These are phyloP conservation scores for Picea glauca DNA, from an alignment of 75 land plant genomes.

Conservation along the genomic window DNA sequence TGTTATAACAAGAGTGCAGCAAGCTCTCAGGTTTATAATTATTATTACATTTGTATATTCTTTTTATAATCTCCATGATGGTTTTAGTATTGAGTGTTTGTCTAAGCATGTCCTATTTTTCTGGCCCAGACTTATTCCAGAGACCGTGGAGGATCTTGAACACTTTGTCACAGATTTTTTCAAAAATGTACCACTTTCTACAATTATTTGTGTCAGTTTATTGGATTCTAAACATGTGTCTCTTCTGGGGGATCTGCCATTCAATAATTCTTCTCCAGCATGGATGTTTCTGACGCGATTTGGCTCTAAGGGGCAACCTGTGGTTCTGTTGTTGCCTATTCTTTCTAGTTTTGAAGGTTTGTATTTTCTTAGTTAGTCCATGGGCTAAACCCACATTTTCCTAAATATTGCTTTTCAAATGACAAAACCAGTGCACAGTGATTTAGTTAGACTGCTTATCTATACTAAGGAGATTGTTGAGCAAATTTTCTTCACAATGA, in stretches of 20 bases:
- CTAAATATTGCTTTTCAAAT: slow-evolving; percentile 1
- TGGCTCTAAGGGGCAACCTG: slow-evolving; percentile 30
- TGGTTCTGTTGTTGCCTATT: slow-evolving; percentile 61
- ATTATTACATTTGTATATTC: background rate
- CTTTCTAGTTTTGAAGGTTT: slow-evolving; percentile 42
- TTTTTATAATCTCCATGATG: background rate
- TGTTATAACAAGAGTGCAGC: slow-evolving; percentile 19
- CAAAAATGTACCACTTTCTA: slow-evolving; percentile 37
- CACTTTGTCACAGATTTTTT: slow-evolving; percentile 32
- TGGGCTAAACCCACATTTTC: background rate
- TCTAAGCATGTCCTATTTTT: background rate
- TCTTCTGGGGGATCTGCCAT: slow-evolving; percentile 24
- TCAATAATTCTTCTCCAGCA: slow-evolving; percentile 25
- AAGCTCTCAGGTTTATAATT: slow-evolving; percentile 22
- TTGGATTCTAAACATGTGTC: slow-evolving; percentile 50
- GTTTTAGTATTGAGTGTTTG: background rate
- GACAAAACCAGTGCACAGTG: background rate
- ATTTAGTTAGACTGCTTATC: background rate
- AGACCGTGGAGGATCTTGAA: slow-evolving; percentile 25
- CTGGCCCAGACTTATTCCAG: slow-evolving; percentile 32
- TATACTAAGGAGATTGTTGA: background rate
- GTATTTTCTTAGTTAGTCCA: background rate
- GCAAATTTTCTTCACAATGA: slow-evolving; percentile 11
- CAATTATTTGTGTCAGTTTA: slow-evolving; percentile 70
- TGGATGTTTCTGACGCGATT: slow-evolving; percentile 77